Conservation (phyloP, 768 basidiomycete species). For the Agaricus bisporus region DNA sequence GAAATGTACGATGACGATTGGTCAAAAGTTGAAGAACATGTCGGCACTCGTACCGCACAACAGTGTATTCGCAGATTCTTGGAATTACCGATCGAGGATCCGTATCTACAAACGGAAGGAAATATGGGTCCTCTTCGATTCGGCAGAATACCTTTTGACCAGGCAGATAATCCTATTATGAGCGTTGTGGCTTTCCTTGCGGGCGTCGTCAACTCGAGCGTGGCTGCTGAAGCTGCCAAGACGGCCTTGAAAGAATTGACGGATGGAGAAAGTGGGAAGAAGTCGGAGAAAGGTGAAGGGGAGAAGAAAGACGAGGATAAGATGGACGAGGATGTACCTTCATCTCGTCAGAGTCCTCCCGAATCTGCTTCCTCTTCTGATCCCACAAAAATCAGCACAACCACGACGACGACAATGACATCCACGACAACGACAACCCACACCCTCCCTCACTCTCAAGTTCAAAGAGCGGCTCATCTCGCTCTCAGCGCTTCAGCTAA, state of each 20-base stretch:
- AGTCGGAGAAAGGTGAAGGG: slow-evolving; percentile 24
- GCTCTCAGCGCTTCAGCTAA: slow-evolving; percentile 88
- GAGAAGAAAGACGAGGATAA: slow-evolving; percentile 35
- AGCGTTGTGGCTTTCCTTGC: slow-evolving; percentile 97
- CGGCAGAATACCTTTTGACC: slow-evolving; percentile 82
- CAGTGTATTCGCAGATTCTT: slow-evolving; percentile 96
- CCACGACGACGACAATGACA: not conserved
- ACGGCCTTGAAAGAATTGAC: slow-evolving; percentile 80
- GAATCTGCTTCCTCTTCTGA: slow-evolving; percentile 24
- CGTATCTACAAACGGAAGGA: slow-evolving; percentile 75
- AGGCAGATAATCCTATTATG: slow-evolving; percentile 97
- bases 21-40: slow-evolving; percentile 88
- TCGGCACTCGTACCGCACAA: slow-evolving; percentile 85
- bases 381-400: not conserved
- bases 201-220: slow-evolving; percentile 82
- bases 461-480: slow-evolving; percentile 76
- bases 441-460: slow-evolving; percentile 63
- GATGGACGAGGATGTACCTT: slow-evolving; percentile 38
- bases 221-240: slow-evolving; percentile 92
- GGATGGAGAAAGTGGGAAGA: slow-evolving; percentile 41
- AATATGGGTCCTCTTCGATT: slow-evolving; percentile 73
- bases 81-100: slow-evolving; percentile 93
- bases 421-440: slow-evolving; percentile 22
- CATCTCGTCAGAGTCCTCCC: slow-evolving; percentile 18
- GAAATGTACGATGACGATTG: slow-evolving; percentile 99